Evolutionary conservation across 2,329 filamentous ascomycete genomes (phyloP).

Genomic region (Monilinia polystroma): DNA sequence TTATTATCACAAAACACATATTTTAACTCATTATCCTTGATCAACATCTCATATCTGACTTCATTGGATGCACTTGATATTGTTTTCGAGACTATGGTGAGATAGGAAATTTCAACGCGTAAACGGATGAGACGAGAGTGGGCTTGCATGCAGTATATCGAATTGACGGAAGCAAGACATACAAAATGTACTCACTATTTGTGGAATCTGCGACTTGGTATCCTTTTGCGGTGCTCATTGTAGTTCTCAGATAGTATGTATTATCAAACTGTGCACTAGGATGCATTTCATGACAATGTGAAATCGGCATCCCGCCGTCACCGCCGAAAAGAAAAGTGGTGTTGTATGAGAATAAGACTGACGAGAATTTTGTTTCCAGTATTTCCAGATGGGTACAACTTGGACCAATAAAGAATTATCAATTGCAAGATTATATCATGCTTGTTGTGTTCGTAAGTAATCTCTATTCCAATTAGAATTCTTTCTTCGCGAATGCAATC

Average conservation of each 20-base stretch:
- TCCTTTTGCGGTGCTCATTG: slow-evolving; percentile 38
- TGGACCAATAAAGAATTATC: slow-evolving; percentile 50
- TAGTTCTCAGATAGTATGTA: slow-evolving; percentile 42
- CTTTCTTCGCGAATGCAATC: neutral
- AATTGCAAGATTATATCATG: slow-evolving; percentile 58
- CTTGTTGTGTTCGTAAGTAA: slow-evolving; percentile 50
- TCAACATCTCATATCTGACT: neutral
- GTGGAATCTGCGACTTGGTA: slow-evolving; percentile 50
- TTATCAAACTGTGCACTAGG: neutral
- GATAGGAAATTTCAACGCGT: neutral
- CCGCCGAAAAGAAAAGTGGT: neutral
- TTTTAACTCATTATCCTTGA: neutral
- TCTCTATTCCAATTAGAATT: neutral
- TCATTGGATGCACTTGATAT: neutral
- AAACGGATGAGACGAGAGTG: neutral
- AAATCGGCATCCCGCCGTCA: neutral
- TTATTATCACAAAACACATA: neutral
- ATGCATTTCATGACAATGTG: neutral
- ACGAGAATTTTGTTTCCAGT: slow-evolving; percentile 31
- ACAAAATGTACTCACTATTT: slow-evolving; percentile 21
- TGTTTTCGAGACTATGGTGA: slow-evolving; percentile 6
- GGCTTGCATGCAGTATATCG: neutral
- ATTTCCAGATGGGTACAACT: slow-evolving; percentile 44
- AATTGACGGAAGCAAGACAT: neutral
- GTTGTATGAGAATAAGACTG: neutral